These are phyloP conservation scores for Wallacemonas sp. DNA, from an alignment of 208 protist species.

Conservation along the genomic window DNA sequence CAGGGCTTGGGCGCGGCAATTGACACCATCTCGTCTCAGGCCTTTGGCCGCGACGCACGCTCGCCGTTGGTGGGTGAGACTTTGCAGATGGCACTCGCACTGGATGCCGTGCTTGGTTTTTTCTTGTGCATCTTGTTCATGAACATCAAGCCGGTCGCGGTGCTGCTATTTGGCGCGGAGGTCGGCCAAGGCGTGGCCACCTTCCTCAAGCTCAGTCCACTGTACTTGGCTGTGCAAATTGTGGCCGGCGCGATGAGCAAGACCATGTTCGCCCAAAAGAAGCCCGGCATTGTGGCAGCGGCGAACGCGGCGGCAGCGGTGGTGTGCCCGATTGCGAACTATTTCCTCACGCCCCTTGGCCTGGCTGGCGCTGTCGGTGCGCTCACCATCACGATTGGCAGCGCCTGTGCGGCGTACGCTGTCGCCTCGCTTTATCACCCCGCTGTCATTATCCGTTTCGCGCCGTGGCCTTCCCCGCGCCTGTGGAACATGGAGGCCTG, in stretches of 20 bases:
- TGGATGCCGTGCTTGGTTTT: conserved; percentile 38
- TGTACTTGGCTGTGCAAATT: conserved; percentile 58
- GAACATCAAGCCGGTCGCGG: conserved; percentile 31
- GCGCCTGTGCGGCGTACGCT: conserved; percentile 37
- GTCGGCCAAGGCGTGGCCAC: conserved; percentile 34
- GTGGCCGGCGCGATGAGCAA: conserved; percentile 60
- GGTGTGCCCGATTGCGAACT: conserved; percentile 47
- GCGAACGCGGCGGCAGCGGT: conserved; percentile 50
- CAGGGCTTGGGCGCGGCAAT: conserved; percentile 62
- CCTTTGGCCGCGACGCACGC: conserved; percentile 46
- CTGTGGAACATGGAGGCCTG: conserved; percentile 35
- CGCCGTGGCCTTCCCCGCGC: conserved; percentile 53
- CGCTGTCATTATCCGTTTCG: conserved; percentile 39
- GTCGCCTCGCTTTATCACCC: conserved; percentile 48
- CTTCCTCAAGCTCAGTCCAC: conserved; percentile 51
- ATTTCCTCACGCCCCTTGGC: conserved; percentile 54
- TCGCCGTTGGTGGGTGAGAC: conserved; percentile 62
- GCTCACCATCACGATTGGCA: conserved; percentile 26
- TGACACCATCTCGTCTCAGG: conserved; percentile 74
- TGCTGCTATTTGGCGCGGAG: conserved; percentile 34
- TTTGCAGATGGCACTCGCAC: conserved; percentile 50
- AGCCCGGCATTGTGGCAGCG: conserved; percentile 38
- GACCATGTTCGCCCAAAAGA: conserved; percentile 62
- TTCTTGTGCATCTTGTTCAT: conserved; percentile 57
- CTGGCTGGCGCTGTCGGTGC: conserved; percentile 51